A percentile compares a stretch with the other conserved stretches of the same genome.
Evolutionary conservation across 75 land plant genomes (phyloP).

Genomic region (Sequoiadendron giganteum): DNA sequence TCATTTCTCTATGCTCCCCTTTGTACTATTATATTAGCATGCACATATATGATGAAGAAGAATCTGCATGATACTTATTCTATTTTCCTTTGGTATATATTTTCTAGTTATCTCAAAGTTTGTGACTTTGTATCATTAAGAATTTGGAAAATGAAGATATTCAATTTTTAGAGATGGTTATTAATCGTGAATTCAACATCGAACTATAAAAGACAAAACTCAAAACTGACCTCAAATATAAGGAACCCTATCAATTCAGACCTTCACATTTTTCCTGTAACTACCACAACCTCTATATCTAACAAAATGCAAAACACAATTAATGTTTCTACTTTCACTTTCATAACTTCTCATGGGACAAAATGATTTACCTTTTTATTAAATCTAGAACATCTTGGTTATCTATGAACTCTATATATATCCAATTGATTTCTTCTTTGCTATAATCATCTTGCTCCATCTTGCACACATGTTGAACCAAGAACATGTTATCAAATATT

Average conservation of each 20-base stretch:
- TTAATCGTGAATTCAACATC: neutral
- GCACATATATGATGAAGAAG: too few species aligned
- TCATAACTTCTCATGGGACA: neutral
- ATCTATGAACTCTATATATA: conserved; percentile 83
- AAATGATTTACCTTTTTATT: conserved; percentile 67
- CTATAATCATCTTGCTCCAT: conserved; percentile 91
- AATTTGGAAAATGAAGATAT: neutral
- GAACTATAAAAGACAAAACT: neutral
- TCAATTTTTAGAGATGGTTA: neutral
- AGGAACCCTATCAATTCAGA: neutral
- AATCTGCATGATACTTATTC: too few species aligned
- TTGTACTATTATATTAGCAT: too few species aligned
- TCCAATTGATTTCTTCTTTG: conserved; percentile 81
- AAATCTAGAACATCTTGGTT: conserved; percentile 88
- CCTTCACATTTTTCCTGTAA: too few species aligned
- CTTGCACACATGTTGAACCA: conserved; percentile 80
- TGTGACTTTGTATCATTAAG: neutral
- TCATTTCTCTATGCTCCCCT: neutral
- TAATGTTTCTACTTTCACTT: neutral
- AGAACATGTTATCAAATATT: neutral
- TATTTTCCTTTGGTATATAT: too few species aligned
- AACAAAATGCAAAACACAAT: neutral
- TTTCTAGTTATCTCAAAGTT: neutral
- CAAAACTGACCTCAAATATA: neutral
- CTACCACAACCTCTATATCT: neutral